phyloP scores from a whole-genome alignment of 2,329 filamentous ascomycete species.

The Fusarium abutilonis region DNA sequence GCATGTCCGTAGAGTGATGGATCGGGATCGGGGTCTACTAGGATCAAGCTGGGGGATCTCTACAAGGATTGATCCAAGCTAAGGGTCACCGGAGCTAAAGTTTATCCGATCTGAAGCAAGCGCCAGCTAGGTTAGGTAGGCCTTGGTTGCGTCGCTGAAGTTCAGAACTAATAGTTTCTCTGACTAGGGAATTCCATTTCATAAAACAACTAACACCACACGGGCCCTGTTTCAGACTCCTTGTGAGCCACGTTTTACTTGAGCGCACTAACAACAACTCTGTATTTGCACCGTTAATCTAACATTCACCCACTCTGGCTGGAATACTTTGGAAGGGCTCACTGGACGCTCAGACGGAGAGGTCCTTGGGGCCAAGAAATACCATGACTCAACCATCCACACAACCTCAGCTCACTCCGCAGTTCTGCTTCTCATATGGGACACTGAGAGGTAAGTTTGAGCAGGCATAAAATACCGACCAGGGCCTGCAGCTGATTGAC shows the following conservation, averaged over 20 bases:
- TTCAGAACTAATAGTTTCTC: slow-evolving; percentile 3
- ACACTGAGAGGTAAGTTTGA: slow-evolving; percentile 69
- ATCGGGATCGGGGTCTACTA: slow-evolving; percentile 30
- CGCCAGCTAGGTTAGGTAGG: slow-evolving; percentile 11
- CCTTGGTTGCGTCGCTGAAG: slow-evolving; percentile 41
- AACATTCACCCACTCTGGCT: slow-evolving; percentile 56
- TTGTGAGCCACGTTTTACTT: slow-evolving; percentile 16
- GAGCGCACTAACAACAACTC: slow-evolving; percentile 14
- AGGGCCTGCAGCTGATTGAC: slow-evolving; percentile 15
- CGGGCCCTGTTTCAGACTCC: slow-evolving; percentile 23
- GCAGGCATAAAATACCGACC: neutral
- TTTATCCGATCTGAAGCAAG: slow-evolving; percentile 37
- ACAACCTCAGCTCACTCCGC: slow-evolving; percentile 69
- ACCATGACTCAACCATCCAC: slow-evolving; percentile 60
- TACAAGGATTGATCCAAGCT: slow-evolving; percentile 25
- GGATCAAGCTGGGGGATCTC: slow-evolving; percentile 39
- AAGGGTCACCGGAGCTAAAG: slow-evolving; percentile 24
- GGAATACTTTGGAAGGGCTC: slow-evolving; percentile 60
- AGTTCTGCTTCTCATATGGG: slow-evolving; percentile 80
- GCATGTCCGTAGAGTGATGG: slow-evolving; percentile 13
- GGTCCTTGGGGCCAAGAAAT: slow-evolving; percentile 46
- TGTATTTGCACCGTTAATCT: neutral
- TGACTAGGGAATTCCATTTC: slow-evolving; percentile 1
- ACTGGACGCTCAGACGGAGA: slow-evolving; percentile 50
- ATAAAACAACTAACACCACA: slow-evolving; percentile 14